These are phyloP conservation scores for Cercospora brassicicola DNA, from an alignment of 2,329 filamentous ascomycete genomes.

Conservation along the genomic window DNA sequence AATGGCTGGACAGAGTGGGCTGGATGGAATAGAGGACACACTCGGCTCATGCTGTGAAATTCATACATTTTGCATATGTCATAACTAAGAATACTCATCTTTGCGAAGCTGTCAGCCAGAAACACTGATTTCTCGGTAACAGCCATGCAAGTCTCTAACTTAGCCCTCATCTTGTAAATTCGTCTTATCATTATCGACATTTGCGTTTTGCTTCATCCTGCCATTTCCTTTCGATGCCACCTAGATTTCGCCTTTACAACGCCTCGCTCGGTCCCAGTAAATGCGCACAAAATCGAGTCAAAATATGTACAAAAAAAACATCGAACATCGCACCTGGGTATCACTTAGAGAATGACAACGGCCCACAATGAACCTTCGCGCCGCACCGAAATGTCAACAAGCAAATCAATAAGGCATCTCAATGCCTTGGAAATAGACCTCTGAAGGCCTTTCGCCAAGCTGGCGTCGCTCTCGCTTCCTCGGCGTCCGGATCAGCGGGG, in stretches of 20 bases:
- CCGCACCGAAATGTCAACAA: neutral
- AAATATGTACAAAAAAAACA: conserved; percentile 4
- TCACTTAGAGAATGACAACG: conserved; percentile 16
- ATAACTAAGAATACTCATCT: neutral
- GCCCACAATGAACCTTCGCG: conserved; percentile 1
- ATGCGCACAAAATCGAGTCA: neutral
- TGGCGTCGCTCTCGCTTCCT: conserved; percentile 30
- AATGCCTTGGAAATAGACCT: conserved; percentile 34
- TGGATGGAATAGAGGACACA: neutral
- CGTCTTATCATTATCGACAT: neutral
- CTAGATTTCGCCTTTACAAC: neutral
- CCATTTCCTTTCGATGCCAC: neutral
- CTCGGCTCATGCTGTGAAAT: neutral
- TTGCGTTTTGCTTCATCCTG: neutral
- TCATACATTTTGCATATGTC: neutral
- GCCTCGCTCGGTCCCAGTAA: neutral
- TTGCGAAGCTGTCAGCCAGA: neutral
- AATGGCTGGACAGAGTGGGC: neutral
- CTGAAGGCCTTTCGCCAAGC: conserved; percentile 36
- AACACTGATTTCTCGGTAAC: neutral
- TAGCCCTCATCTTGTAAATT: neutral
- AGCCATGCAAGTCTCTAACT: neutral
- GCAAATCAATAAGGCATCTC: neutral
- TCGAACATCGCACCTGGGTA: conserved; percentile 8
- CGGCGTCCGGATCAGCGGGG: conserved; percentile 34